These are phyloP conservation scores for Fusarium brevicatenulatum DNA, from an alignment of 2,329 filamentous ascomycete genomes.

Conservation along the genomic window DNA sequence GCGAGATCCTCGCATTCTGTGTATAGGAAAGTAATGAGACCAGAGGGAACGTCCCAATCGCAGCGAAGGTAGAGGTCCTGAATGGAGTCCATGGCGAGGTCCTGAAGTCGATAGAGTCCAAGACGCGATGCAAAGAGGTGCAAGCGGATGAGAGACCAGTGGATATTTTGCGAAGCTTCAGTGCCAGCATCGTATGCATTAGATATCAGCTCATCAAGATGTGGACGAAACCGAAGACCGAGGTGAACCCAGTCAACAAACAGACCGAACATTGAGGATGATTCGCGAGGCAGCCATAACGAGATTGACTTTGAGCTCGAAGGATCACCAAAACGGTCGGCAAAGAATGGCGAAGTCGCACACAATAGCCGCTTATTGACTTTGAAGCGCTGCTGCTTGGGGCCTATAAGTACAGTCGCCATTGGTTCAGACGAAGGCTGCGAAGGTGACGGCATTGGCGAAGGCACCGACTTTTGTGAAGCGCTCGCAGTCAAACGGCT, in stretches of 20 bases:
- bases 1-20: slow-evolving; percentile 61
- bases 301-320: slow-evolving; percentile 45
- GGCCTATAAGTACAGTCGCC: slow-evolving; percentile 55
- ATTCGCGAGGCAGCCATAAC: slow-evolving; percentile 58
- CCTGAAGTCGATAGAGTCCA: slow-evolving; percentile 62
- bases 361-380: slow-evolving; percentile 59
- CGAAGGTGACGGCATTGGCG: slow-evolving; percentile 33
- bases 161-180: slow-evolving; percentile 54
- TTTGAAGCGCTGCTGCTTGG: slow-evolving; percentile 54
- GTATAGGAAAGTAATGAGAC: slow-evolving; percentile 64
- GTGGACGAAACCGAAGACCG: slow-evolving; percentile 53
- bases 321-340: slow-evolving; percentile 54
- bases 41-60: slow-evolving; percentile 67
- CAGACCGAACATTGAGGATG: slow-evolving; percentile 62
- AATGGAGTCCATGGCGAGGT: slow-evolving; percentile 66
- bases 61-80: slow-evolving; percentile 68
- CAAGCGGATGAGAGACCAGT: slow-evolving; percentile 66
- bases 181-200: slow-evolving; percentile 45
- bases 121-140: slow-evolving; percentile 67
- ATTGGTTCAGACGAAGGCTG: slow-evolving; percentile 39
- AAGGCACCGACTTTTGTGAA: slow-evolving; percentile 40
- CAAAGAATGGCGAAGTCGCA: slow-evolving; percentile 60
- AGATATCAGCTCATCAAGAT: slow-evolving; percentile 55
- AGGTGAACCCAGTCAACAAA: slow-evolving; percentile 65
- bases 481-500: slow-evolving; percentile 18